Evolutionary conservation across 2,329 filamentous ascomycete genomes (phyloP).

Genomic region (Akanthomyces uredinophilus): DNA sequence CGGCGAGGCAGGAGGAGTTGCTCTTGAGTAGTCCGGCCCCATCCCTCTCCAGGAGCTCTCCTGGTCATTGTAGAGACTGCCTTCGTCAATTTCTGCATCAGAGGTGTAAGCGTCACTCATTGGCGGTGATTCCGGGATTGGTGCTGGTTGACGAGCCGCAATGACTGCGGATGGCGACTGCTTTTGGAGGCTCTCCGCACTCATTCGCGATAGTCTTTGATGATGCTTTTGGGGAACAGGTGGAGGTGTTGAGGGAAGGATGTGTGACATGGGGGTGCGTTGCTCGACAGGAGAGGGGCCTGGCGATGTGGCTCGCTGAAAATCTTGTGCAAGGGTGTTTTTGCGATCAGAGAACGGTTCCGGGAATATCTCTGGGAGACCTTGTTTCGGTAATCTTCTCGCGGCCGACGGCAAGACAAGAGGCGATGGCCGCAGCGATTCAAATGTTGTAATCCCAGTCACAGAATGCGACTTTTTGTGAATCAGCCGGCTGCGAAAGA

Average conservation of each 20-base stretch:
- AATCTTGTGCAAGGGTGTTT: conserved; percentile 2
- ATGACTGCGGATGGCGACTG: background rate
- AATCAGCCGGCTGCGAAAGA: background rate
- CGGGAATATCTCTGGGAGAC: background rate
- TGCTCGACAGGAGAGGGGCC: background rate
- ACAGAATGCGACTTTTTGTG: conserved; percentile 24
- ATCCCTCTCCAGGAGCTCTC: conserved; percentile 10
- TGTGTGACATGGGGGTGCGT: background rate
- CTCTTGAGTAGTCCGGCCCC: conserved; percentile 25
- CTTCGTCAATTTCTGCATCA: conserved; percentile 10
- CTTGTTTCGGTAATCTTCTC: background rate
- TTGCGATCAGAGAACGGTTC: background rate
- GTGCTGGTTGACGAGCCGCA: background rate
- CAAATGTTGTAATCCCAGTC: conserved; percentile 10
- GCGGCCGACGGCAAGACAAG: background rate
- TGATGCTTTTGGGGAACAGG: conserved; percentile 8
- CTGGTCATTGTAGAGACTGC: conserved; percentile 5
- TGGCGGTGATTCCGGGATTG: conserved; percentile 8
- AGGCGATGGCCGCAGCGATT: background rate
- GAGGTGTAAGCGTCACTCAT: conserved; percentile 11
- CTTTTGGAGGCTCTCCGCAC: background rate
- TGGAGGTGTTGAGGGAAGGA: background rate
- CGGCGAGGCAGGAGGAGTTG: conserved; percentile 31
- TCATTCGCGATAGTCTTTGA: background rate
- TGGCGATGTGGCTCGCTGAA: background rate